Percentiles rank a stretch among this genome's conserved stretches.
phyloP scores from a whole-genome alignment of 108 stramenopile species.

The Fistulifera pelliculosa region DNA sequence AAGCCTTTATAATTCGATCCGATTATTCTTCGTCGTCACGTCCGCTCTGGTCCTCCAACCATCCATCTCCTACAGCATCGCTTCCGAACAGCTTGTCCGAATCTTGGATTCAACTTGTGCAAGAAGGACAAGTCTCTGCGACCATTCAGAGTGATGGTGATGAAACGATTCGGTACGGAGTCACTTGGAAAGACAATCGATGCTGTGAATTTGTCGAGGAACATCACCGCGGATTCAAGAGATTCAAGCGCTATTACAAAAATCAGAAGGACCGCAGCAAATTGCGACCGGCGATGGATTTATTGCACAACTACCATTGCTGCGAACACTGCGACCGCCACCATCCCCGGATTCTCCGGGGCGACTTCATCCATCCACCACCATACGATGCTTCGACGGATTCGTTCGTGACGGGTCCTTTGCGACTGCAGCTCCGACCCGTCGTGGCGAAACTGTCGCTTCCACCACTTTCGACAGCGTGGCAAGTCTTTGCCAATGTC shows the following conservation, averaged over 20 bases:
- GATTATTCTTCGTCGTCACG: too few species aligned
- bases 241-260: slow-evolving; percentile 20
- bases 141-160: slow-evolving; percentile 9
- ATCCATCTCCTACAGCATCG: slow-evolving; percentile 16
- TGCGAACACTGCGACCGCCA: slow-evolving; percentile 44
- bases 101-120: slow-evolving; percentile 28
- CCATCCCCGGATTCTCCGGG: slow-evolving; percentile 29
- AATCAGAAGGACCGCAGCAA: not conserved
- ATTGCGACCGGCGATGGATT: slow-evolving; percentile 11
- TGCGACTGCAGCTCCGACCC: slow-evolving; percentile 33
- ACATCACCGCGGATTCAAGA: slow-evolving; percentile 18
- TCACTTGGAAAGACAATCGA: slow-evolving; percentile 15
- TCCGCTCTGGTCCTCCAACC: too few species aligned
- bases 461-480: slow-evolving; percentile 12
- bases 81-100: slow-evolving; percentile 22
- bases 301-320: slow-evolving; percentile 40
- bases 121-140: slow-evolving; percentile 23
- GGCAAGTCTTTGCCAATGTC: slow-evolving; percentile 53
- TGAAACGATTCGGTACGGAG: slow-evolving; percentile 25
- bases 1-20: too few species aligned
- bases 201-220: not conserved
- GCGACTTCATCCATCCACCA: slow-evolving; percentile 29
- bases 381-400: slow-evolving; percentile 33
- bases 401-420: slow-evolving; percentile 42
- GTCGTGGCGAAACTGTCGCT: slow-evolving; percentile 14